phyloP scores from a whole-genome alignment of 306 rosid species.

The Pyrus pyrifolia region DNA sequence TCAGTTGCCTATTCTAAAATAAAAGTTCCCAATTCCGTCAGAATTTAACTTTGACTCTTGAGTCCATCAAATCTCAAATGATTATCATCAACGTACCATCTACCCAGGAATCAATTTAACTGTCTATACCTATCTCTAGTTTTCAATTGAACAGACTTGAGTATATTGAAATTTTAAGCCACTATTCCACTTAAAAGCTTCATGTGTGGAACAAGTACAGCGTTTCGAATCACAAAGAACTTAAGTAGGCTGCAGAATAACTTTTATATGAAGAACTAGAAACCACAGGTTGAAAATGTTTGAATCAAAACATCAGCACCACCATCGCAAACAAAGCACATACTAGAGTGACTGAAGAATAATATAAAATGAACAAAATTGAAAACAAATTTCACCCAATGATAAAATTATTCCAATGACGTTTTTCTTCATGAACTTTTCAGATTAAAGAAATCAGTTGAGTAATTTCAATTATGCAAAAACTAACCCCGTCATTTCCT shows the following conservation, averaged over 20 bases:
- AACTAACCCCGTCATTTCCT: slow-evolving; percentile 97
- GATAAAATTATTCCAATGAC: background rate
- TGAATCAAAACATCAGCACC: background rate
- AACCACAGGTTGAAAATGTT: background rate
- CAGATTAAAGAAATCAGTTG: background rate
- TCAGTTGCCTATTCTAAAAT: background rate
- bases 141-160: background rate
- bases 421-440: background rate
- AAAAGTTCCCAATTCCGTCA: background rate
- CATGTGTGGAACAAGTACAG: background rate
- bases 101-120: background rate
- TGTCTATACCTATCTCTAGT: background rate
- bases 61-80: background rate
- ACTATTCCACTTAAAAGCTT: background rate
- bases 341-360: background rate
- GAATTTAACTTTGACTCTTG: background rate
- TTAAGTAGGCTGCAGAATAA: background rate
- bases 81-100: background rate
- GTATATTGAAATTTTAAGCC: background rate
- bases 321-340: background rate
- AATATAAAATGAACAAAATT: background rate
- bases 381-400: background rate
- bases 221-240: background rate
- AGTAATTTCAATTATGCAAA: background rate
- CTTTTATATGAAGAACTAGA: background rate